Evolutionary conservation across 108 stramenopile species (phyloP).

Genomic region (Cyclotella atomus): DNA sequence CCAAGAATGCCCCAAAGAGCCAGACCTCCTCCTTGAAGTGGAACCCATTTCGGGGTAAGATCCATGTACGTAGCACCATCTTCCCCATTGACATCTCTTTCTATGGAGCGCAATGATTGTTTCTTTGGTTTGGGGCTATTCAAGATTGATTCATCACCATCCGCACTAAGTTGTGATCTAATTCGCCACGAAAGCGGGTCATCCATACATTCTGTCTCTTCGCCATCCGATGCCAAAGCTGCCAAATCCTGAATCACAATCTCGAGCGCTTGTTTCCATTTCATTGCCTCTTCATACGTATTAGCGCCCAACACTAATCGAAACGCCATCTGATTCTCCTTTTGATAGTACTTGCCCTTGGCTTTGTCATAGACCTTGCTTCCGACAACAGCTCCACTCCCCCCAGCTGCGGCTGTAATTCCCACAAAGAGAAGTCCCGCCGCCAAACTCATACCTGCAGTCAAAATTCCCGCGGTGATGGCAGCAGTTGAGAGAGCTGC

Average conservation of each 20-base stretch:
- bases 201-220: slow-evolving; percentile 5
- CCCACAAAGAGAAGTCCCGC: slow-evolving; percentile 78
- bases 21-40: slow-evolving; percentile 66
- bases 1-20: slow-evolving; percentile 56
- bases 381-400: slow-evolving; percentile 73
- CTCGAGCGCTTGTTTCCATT: slow-evolving; percentile 69
- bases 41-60: slow-evolving; percentile 62
- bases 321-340: slow-evolving; percentile 47
- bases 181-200: slow-evolving; percentile 8
- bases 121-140: slow-evolving; percentile 1
- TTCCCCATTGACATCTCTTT: no score
- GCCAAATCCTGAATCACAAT: slow-evolving; percentile 40
- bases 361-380: slow-evolving; percentile 50
- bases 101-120: slow-evolving; percentile 22
- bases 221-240: slow-evolving; percentile 19
- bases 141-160: slow-evolving; percentile 9
- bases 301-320: slow-evolving; percentile 60
- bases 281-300: slow-evolving; percentile 59
- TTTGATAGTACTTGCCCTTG: slow-evolving; percentile 28
- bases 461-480: slow-evolving; percentile 74
- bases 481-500: slow-evolving; percentile 80
- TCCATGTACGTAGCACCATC: slow-evolving; percentile 25
- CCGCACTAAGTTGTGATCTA: neutral
- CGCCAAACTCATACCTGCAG: slow-evolving; percentile 82
- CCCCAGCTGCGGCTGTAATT: slow-evolving; percentile 79